These are phyloP conservation scores for Fusarium metavorans DNA, from an alignment of 2,329 filamentous ascomycete species.

Conservation along the genomic window DNA sequence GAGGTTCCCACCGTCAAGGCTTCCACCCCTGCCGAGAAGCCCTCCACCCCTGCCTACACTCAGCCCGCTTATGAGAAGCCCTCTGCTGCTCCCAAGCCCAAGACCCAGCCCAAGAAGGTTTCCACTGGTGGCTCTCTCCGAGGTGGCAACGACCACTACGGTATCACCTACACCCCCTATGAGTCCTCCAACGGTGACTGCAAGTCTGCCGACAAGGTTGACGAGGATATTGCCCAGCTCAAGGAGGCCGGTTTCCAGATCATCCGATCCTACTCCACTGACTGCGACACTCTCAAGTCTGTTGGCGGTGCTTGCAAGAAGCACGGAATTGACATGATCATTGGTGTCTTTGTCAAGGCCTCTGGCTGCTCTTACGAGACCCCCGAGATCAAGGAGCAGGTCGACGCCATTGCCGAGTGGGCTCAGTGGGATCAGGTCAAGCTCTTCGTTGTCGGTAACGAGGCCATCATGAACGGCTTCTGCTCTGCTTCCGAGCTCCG, in stretches of 20 bases:
- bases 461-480: constrained; percentile 83
- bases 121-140: constrained; percentile 48
- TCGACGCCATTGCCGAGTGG: constrained; percentile 79
- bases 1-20: constrained; percentile 15
- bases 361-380: constrained; percentile 68
- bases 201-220: constrained; percentile 71
- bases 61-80: constrained; percentile 27
- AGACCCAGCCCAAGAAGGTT: constrained; percentile 40
- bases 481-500: constrained; percentile 74
- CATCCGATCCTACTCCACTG: constrained; percentile 89
- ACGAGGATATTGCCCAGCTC: constrained; percentile 71
- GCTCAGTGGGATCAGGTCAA: constrained; percentile 80
- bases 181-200: constrained; percentile 67
- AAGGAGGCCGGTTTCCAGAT: constrained; percentile 74
- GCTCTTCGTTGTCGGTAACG: constrained; percentile 90
- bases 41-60: constrained; percentile 18
- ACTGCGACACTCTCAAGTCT: constrained; percentile 84
- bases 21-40: constrained; percentile 9
- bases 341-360: constrained; percentile 86
- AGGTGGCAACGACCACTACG: constrained; percentile 70
- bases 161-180: constrained; percentile 86
- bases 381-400: constrained; percentile 77
- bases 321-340: constrained; percentile 81
- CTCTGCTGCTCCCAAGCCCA: constrained; percentile 41
- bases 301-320: constrained; percentile 77